Percentiles rank a stretch among this genome's conserved stretches.
Conservation (phyloP, 495 filamentous ascomycete genomes). For the Penicillium fimorum region DNA sequence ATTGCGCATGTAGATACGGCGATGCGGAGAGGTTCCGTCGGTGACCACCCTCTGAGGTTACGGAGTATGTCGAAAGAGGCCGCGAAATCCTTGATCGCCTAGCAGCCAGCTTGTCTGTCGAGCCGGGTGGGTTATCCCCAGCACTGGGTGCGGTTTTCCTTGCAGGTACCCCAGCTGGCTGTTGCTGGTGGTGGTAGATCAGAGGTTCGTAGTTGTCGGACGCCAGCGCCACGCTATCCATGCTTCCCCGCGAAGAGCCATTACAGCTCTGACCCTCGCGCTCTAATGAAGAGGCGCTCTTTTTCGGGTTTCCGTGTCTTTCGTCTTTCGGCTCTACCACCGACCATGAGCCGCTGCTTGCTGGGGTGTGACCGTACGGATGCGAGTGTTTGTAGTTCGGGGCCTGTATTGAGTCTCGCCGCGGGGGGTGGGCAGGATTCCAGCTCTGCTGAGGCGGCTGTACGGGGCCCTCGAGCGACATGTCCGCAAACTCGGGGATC, state of each 20-base stretch:
- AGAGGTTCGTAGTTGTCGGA: slow-evolving; percentile 46
- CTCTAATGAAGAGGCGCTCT: slow-evolving; percentile 29
- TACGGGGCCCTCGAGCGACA: slow-evolving; percentile 37
- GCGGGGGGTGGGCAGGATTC: slow-evolving; percentile 42
- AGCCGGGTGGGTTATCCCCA: slow-evolving; percentile 22
- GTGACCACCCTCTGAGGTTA: slow-evolving; percentile 60
- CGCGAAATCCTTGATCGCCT: slow-evolving; percentile 56
- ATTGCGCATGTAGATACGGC: slow-evolving; percentile 51
- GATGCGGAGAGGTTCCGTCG: slow-evolving; percentile 59
- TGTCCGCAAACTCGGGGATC: slow-evolving; percentile 26
- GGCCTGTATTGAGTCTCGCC: slow-evolving; percentile 35
- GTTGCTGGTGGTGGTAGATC: slow-evolving; percentile 51
- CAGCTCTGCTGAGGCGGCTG: slow-evolving; percentile 42
- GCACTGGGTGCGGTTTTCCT: slow-evolving; percentile 13
- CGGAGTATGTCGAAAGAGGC: slow-evolving; percentile 70
- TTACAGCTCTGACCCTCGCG: slow-evolving; percentile 27
- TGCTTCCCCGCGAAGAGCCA: slow-evolving; percentile 40
- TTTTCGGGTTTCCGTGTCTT: slow-evolving; percentile 18
- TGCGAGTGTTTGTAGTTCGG: slow-evolving; percentile 15
- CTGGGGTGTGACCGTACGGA: slow-evolving; percentile 35
- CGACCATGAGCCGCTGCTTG: slow-evolving; percentile 44
- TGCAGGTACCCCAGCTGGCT: slow-evolving; percentile 19
- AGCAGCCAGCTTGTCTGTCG: slow-evolving; percentile 58
- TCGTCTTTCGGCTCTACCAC: slow-evolving; percentile 35
- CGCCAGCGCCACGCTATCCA: slow-evolving; percentile 36